phyloP scores from a whole-genome alignment of 2,329 filamentous ascomycete species.

The Ophiocordyceps unilateralis region DNA sequence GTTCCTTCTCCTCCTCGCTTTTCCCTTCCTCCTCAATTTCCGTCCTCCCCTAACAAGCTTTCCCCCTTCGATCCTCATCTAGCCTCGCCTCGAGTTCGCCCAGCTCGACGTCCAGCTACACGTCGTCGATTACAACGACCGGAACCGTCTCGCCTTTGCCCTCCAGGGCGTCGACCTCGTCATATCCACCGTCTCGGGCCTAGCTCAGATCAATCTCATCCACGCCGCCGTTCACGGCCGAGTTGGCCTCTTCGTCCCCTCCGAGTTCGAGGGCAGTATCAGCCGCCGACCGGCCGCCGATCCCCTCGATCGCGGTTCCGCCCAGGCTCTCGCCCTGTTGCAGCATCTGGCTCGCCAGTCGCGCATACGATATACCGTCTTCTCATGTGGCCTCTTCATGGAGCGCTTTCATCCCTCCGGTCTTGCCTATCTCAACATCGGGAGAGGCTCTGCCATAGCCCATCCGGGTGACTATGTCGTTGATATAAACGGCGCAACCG shows the following conservation, averaged over 20 bases:
- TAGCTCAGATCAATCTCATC: constrained; percentile 52
- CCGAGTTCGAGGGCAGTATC: constrained; percentile 56
- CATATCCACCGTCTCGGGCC: constrained; percentile 55
- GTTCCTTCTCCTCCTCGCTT: too few relatives aligned
- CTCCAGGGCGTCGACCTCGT: constrained; percentile 58
- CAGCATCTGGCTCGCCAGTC: constrained; percentile 31
- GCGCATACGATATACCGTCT: constrained; percentile 49
- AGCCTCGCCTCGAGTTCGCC: constrained; percentile 38
- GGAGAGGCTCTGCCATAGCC: constrained; percentile 32
- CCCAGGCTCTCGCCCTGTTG: constrained; percentile 37
- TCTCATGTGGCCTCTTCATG: constrained; percentile 61
- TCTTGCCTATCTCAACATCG: constrained; percentile 41
- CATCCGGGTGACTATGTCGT: constrained; percentile 49
- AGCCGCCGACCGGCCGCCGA: constrained; percentile 35
- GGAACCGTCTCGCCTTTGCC: constrained; percentile 40
- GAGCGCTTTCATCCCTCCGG: constrained; percentile 57
- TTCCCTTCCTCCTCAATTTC: too few relatives aligned
- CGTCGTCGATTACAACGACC: constrained; percentile 48
- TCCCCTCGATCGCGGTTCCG: constrained; percentile 42
- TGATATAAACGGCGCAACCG: constrained; percentile 38
- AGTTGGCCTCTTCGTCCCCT: constrained; percentile 55
- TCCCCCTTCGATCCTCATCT: constrained; percentile 4
- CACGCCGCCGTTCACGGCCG: constrained; percentile 47
- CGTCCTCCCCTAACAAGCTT: too few relatives aligned
- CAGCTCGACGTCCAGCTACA: constrained; percentile 46